Evolutionary conservation across 2,329 filamentous ascomycete species (phyloP), one percentile per base, ranked within the genome.

Genomic region (Calonectria hongkongensis): DNA sequence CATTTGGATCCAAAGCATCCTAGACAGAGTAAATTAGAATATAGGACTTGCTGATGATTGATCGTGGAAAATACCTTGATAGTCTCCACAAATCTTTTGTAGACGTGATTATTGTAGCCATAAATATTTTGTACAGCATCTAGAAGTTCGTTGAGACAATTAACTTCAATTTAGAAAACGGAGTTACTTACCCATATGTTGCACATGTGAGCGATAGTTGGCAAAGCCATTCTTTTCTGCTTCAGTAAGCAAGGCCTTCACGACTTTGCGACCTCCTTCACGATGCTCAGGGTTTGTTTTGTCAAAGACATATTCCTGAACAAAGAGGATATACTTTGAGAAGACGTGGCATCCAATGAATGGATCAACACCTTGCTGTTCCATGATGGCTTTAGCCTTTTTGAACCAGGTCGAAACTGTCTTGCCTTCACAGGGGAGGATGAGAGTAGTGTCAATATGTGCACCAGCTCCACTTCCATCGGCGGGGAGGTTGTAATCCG

Each of bases 261-360:
- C 28, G 6, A 54, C 50, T 33, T 54, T 54, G 16, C 50, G 50
- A 3, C 50, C 50, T 30, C 47, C 67, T 36, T 70, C 47, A 18
- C 58, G 58, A 9, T 62, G 56, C 43, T 58, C 41, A 48, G 50
- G 30, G 27, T 56, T 70, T 6, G 62, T 66, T 45, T 73, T 70
- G 47, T 73, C 71, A 48, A 70, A 70, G 13, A 70, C 71, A 27
- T 70, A 70, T 28, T 67, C 62, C 1, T 70, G 62, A 43, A 70
- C 62, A 63, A 73, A 70, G 15, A 73, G 28, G 25, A 73, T 70
- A n/a, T 73, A 67, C 28, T 67, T 66, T 45, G 67, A 66, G 36
- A 67, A 67, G 43, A 73, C 62, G 47, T 70, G 67, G 5, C 67
- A 70, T 8, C 67, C 71, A 45, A 66, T 66, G 7, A 70, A 70